A percentile compares a stretch with the other conserved stretches of the same genome.
phyloP scores from a whole-genome alignment of 2,329 filamentous ascomycete genomes.

The Lanzia echinophila region DNA sequence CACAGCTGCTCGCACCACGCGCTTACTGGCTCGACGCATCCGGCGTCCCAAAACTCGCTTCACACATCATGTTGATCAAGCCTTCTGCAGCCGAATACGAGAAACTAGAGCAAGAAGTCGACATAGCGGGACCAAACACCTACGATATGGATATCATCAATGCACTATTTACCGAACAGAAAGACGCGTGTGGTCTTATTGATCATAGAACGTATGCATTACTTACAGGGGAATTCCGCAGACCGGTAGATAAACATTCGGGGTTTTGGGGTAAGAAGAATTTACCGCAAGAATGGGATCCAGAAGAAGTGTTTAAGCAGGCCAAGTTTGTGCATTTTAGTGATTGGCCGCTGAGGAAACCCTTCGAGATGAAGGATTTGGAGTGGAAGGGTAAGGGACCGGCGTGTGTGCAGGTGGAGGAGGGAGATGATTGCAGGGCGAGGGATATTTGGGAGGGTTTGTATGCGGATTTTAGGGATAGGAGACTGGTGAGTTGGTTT shows the following conservation, averaged over 20 bases:
- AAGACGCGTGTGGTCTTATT: constrained; percentile 42
- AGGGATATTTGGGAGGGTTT: constrained; percentile 24
- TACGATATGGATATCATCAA: constrained; percentile 55
- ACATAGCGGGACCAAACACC: constrained; percentile 19
- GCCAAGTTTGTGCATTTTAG: constrained; percentile 54
- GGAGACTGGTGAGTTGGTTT: constrained; percentile 15
- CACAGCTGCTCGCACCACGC: constrained; percentile 43
- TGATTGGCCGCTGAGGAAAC: constrained; percentile 54
- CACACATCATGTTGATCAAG: constrained; percentile 50
- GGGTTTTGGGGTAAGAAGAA: constrained; percentile 39
- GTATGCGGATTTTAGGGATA: constrained; percentile 23
- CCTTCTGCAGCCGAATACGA: constrained; percentile 46
- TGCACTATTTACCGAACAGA: constrained; percentile 14
- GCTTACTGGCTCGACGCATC: constrained; percentile 50
- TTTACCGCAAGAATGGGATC: constrained; percentile 39
- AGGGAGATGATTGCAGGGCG: constrained; percentile 19
- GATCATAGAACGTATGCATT: constrained; percentile 51
- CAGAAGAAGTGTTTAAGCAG: constrained; percentile 41
- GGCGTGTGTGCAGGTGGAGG: constrained; percentile 13
- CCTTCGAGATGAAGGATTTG: constrained; percentile 40
- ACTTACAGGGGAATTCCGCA: constrained; percentile 49
- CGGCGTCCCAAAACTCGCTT: constrained; percentile 40
- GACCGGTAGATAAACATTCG: constrained; percentile 37
- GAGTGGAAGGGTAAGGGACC: constrained; percentile 11
- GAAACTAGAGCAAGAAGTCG: constrained; percentile 27